Conservation (phyloP, 306 rosid genomes). For the Malus orientalis region DNA sequence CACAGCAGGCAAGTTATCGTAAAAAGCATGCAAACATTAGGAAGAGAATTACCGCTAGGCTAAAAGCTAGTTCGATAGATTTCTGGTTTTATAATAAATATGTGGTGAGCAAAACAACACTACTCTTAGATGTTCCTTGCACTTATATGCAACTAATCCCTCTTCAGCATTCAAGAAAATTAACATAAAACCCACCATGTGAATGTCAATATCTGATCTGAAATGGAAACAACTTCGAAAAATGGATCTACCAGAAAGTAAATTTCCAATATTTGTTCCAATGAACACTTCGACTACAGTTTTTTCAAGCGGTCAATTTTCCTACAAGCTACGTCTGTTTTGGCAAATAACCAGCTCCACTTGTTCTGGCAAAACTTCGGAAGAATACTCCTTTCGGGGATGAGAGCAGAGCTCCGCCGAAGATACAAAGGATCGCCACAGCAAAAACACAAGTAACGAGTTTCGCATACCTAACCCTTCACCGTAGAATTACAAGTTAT, state of each 20-base stretch:
- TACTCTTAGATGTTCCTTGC: too few species aligned
- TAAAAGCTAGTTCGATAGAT: too few species aligned
- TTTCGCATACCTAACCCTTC: not conserved
- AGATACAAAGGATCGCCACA: not conserved
- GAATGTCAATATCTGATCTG: not conserved
- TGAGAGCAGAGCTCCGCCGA: constrained; percentile 1
- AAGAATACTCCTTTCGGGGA: constrained; percentile 1
- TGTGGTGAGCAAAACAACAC: too few species aligned
- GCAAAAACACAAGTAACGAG: not conserved
- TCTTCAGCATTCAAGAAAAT: too few species aligned
- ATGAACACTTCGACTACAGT: not conserved
- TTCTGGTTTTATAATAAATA: too few species aligned
- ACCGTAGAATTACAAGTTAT: not conserved
- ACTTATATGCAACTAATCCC: too few species aligned
- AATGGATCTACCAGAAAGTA: constrained; percentile 1
- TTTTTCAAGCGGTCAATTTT: not conserved
- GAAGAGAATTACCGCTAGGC: too few species aligned
- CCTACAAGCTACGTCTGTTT: not conserved
- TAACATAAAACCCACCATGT: too few species aligned
- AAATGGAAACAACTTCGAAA: not conserved
- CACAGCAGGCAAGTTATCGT: too few species aligned
- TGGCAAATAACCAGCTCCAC: constrained; percentile 11
- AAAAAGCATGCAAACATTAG: too few species aligned
- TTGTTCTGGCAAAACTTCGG: not conserved
- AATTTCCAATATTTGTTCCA: not conserved